Percentiles rank a stretch among this genome's conserved stretches.
phyloP scores from a whole-genome alignment of 345 rosid species.

The Adansonia digitata region DNA sequence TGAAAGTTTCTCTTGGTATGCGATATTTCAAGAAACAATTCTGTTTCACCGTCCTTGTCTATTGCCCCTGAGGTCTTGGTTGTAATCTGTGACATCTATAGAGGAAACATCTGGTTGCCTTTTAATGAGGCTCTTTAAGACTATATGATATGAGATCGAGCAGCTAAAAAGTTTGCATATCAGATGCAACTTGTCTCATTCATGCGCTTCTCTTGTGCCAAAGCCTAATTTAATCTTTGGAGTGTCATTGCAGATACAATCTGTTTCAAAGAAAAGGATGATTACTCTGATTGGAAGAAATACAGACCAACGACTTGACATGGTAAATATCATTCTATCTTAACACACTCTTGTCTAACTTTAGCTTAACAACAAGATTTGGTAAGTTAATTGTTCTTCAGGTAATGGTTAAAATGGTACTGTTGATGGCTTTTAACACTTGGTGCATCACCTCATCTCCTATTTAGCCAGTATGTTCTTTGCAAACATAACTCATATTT shows the following conservation, averaged over 20 bases:
- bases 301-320: slow-evolving; percentile 44
- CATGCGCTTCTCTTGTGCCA: not conserved
- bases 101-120: not conserved
- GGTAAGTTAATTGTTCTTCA: not conserved
- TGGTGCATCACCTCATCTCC: not conserved
- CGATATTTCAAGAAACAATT: not conserved
- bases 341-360: slow-evolving; percentile 4
- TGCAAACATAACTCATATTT: not conserved
- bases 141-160: not conserved
- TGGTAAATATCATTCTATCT: slow-evolving; percentile 26
- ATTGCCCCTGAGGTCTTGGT: no score
- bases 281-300: slow-evolving; percentile 54
- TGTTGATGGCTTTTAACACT: not conserved
- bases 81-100: no score
- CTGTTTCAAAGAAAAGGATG: slow-evolving; percentile 40
- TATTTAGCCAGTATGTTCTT: not conserved
- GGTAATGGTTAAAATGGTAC: not conserved
- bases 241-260: slow-evolving; percentile 29
- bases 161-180: not conserved
- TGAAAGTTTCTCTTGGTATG: not conserved
- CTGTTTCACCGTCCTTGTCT: not conserved
- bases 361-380: not conserved
- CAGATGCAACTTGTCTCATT: not conserved
- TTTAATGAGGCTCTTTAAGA: not conserved
- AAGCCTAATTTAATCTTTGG: slow-evolving; percentile 4